Percentiles rank a stretch among this genome's conserved stretches.
Conservation (phyloP, 306 rosid species). For the Hylodesmum podocarpum region DNA sequence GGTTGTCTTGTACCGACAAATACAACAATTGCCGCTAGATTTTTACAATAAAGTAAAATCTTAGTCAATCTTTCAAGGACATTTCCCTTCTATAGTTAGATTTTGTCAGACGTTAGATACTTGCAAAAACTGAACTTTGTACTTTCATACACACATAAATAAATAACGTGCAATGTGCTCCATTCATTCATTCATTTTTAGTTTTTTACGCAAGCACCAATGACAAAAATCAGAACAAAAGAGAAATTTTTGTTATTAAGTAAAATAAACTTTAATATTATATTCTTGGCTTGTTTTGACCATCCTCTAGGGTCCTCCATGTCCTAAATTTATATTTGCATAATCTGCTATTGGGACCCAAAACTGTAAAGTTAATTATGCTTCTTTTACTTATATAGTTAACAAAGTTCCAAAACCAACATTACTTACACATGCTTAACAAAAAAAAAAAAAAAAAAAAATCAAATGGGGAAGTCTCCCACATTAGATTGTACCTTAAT, state of each 20-base stretch:
- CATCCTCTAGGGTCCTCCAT: background rate
- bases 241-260: background rate
- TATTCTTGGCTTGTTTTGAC: conserved; percentile 13
- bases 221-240: background rate
- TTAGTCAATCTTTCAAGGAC: conserved; percentile 6
- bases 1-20: conserved; percentile 24
- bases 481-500: background rate
- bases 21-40: background rate
- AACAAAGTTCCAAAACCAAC: conserved; percentile 10
- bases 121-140: background rate
- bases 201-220: background rate
- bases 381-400: background rate
- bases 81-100: conserved; percentile 8
- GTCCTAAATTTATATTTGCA: conserved; percentile 1
- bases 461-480: background rate
- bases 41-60: conserved; percentile 14
- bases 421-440: background rate
- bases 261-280: background rate
- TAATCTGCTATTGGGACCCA: conserved; percentile 16
- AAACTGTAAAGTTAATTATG: background rate
- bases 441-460: background rate
- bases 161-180: background rate
- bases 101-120: conserved; percentile 7
- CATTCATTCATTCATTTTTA: conserved; percentile 9
- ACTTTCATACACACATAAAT: background rate